phyloP scores from a whole-genome alignment of 73 alveolate genomes.

The Paramecium tetraurelia region DNA sequence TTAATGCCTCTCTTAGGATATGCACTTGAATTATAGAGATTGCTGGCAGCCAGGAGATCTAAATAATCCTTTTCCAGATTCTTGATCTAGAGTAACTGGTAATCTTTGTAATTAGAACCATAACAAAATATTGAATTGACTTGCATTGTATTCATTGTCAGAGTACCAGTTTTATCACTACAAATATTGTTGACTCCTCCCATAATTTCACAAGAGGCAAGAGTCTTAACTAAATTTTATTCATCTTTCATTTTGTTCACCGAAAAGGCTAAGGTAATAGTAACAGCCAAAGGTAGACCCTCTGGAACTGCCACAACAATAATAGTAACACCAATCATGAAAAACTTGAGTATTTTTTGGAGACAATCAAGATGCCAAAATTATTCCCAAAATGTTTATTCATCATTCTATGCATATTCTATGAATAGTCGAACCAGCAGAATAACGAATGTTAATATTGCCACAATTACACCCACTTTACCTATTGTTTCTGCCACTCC shows the following conservation, averaged over 20 bases:
- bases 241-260: constrained; percentile 89
- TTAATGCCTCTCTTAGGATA: neutral
- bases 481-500: constrained; percentile 89
- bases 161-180: constrained; percentile 95
- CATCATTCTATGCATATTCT: constrained; percentile 59
- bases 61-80: neutral
- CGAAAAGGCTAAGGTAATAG: constrained; percentile 88
- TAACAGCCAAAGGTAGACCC: constrained; percentile 96
- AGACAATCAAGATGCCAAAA: constrained; percentile 49
- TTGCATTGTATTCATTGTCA: constrained; percentile 87
- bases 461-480: constrained; percentile 81
- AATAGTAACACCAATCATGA: constrained; percentile 88
- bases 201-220: constrained; percentile 92
- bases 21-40: constrained; percentile 54
- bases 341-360: constrained; percentile 36
- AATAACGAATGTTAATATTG: constrained; percentile 78
- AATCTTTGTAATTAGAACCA: neutral
- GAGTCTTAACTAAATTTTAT: constrained; percentile 84
- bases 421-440: constrained; percentile 58
- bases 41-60: constrained; percentile 16
- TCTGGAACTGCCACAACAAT: constrained; percentile 96
- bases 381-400: constrained; percentile 46
- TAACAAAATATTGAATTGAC: constrained; percentile 64
- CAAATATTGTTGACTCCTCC: constrained; percentile 94
- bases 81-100: neutral